Percentiles rank a stretch among this genome's conserved stretches.
Conservation (phyloP, 352 stramenopile genomes). For the Pythium vanterpoolii region DNA sequence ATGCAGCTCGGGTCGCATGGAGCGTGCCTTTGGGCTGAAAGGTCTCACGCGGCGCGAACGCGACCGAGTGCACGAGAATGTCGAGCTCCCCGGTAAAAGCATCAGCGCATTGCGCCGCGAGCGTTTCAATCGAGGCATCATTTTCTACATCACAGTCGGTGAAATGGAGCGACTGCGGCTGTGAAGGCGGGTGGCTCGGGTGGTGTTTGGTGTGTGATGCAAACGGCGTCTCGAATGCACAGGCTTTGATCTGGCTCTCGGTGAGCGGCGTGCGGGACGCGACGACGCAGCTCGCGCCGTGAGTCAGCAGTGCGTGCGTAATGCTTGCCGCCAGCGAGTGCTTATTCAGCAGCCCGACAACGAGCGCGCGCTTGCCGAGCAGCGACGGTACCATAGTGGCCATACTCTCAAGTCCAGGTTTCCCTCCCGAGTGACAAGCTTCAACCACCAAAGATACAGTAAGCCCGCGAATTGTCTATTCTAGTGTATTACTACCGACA, state of each 20-base stretch:
- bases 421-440: conserved; percentile 16
- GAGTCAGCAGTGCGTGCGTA: conserved; percentile 58
- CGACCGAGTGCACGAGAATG: conserved; percentile 90
- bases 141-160: conserved; percentile 73
- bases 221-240: conserved; percentile 37
- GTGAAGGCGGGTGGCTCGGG: not conserved
- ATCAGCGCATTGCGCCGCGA: conserved; percentile 41
- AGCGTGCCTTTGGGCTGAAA: conserved; percentile 64
- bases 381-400: conserved; percentile 26
- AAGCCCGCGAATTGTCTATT: not conserved
- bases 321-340: conserved; percentile 81
- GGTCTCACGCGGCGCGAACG: conserved; percentile 77
- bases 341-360: conserved; percentile 90
- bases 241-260: conserved; percentile 44
- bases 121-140: conserved; percentile 45
- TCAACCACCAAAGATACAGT: conserved; percentile 21
- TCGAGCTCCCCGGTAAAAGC: conserved; percentile 67
- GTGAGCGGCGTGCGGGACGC: conserved; percentile 55
- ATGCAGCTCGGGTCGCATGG: conserved; percentile 44
- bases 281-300: conserved; percentile 74
- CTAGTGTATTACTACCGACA: not conserved
- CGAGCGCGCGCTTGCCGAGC: conserved; percentile 63
- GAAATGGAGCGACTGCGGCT: conserved; percentile 33
- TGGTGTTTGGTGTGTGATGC: not conserved
- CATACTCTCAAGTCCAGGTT: not conserved